Conservation (phyloP, 2,329 filamentous ascomycete genomes). For the Sporothrix pallida region DNA sequence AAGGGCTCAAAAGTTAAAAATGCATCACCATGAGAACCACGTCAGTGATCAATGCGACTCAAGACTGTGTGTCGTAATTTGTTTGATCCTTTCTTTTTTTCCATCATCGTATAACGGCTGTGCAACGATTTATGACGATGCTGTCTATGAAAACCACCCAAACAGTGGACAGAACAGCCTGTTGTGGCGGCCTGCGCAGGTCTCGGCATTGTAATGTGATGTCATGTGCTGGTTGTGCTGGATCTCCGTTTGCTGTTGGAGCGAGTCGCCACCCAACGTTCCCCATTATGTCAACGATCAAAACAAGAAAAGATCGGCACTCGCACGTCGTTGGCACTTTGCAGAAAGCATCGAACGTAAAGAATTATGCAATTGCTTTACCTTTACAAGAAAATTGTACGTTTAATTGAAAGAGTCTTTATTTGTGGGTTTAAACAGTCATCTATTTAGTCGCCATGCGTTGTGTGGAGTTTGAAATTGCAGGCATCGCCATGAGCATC, state of each 20-base stretch:
- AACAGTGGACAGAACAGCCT: not conserved
- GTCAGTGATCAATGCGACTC: constrained; percentile 8
- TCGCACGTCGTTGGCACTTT: not conserved
- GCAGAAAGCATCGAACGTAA: not conserved
- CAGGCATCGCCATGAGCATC: not conserved
- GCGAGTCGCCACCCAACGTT: not conserved
- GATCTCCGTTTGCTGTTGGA: not conserved
- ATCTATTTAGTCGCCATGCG: not conserved
- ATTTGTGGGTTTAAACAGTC: not conserved
- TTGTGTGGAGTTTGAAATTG: not conserved
- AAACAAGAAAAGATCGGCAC: not conserved
- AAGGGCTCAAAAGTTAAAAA: not conserved
- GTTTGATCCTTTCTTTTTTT: not conserved
- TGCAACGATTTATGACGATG: constrained; percentile 18
- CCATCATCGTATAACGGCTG: not conserved
- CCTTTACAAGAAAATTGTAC: too few relatives aligned
- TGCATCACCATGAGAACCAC: not conserved
- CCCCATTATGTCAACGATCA: not conserved
- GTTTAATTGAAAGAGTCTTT: not conserved
- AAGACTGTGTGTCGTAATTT: not conserved
- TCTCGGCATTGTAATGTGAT: constrained; percentile 12
- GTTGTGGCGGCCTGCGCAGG: not conserved
- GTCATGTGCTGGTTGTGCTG: constrained; percentile 8
- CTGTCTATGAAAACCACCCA: not conserved
- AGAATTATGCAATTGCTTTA: not conserved